Evolutionary conservation across 441 rosid species (phyloP).

Genomic region (Eruca vesicaria): DNA sequence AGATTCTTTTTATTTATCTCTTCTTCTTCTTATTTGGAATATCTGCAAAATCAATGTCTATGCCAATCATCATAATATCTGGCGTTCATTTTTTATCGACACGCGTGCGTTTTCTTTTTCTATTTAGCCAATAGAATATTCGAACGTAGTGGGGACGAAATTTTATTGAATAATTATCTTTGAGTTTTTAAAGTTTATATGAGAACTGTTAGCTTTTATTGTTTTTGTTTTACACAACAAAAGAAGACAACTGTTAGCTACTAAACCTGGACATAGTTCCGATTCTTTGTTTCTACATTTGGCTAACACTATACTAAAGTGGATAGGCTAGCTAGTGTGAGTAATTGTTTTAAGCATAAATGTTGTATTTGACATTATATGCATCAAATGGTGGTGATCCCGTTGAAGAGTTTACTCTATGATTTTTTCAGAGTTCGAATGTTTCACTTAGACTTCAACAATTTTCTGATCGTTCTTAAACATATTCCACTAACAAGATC

Average conservation of each 20-base stretch:
- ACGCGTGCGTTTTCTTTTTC: slow-evolving; percentile 21
- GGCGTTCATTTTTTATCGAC: slow-evolving; percentile 12
- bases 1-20: slow-evolving; percentile 16
- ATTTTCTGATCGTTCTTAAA: not conserved
- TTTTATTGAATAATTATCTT: not conserved
- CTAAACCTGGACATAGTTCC: slow-evolving; percentile 1
- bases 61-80: slow-evolving; percentile 23
- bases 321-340: not conserved
- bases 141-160: slow-evolving; percentile 1
- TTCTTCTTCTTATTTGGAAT: slow-evolving; percentile 19
- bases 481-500: too few species aligned
- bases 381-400: not conserved
- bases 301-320: not conserved
- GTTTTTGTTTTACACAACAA: too few species aligned
- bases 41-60: slow-evolving; percentile 2
- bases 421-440: not conserved
- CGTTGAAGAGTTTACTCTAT: not conserved
- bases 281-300: not conserved
- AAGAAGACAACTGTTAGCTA: not conserved
- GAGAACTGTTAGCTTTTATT: not conserved
- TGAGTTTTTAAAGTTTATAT: not conserved
- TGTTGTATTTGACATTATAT: not conserved
- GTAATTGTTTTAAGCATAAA: not conserved
- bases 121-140: slow-evolving; percentile 16
- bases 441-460: not conserved